Conservation (phyloP, 2,329 filamentous ascomycete genomes). For the Trichoderma sp. region DNA sequence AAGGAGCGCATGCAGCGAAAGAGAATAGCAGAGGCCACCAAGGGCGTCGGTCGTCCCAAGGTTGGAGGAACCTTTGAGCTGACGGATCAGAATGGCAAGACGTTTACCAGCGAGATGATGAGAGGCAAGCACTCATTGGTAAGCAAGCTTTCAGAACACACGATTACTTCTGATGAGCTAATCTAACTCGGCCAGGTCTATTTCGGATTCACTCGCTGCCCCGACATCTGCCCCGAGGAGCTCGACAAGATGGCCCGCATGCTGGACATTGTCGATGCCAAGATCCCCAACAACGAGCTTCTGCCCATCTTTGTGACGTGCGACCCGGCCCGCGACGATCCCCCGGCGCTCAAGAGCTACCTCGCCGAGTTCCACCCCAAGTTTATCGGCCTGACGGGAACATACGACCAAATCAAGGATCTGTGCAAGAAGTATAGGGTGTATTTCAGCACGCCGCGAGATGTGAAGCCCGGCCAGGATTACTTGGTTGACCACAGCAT, state of each 20-base stretch:
- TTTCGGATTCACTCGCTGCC: constrained; percentile 97
- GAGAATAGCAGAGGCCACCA: constrained; percentile 84
- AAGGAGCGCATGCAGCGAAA: constrained; percentile 88
- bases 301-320: constrained; percentile 91
- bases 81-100: constrained; percentile 75
- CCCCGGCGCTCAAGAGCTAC: constrained; percentile 80
- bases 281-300: constrained; percentile 51
- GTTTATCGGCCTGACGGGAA: constrained; percentile 86
- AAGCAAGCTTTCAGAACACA: constrained; percentile 32
- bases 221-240: constrained; percentile 98
- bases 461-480: constrained; percentile 89
- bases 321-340: constrained; percentile 88
- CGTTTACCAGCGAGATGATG: constrained; percentile 76
- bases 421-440: constrained; percentile 95
- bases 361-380: constrained; percentile 85
- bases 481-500: constrained; percentile 99
- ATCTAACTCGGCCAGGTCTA: constrained; percentile 64
- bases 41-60: constrained; percentile 89
- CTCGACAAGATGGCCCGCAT: constrained; percentile 99
- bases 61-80: constrained; percentile 86
- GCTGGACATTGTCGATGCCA: constrained; percentile 68
- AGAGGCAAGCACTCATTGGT: constrained; percentile 83
- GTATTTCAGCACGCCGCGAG: constrained; percentile 89
- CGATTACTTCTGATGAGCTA: background rate
- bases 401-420: constrained; percentile 88